Evolutionary conservation across 805 yeast species (phyloP).

Genomic region (Dipodascus albidus): DNA sequence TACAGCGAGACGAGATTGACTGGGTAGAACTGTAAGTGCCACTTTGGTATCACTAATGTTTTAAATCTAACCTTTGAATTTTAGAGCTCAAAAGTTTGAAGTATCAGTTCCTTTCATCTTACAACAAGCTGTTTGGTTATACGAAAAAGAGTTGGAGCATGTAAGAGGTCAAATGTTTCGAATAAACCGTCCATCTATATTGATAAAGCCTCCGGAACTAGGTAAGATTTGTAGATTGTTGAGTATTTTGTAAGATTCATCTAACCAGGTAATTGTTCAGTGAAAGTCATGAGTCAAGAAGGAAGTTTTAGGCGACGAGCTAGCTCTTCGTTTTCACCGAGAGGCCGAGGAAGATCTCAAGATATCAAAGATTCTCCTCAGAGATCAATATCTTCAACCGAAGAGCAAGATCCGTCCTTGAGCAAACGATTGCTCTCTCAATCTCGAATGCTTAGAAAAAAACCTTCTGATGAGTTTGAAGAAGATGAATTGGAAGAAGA

Average conservation of each 20-base stretch:
- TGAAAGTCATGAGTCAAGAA: not conserved
- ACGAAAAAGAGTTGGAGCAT: conserved; percentile 28
- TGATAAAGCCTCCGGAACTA: not conserved
- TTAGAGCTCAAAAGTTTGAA: conserved; percentile 25
- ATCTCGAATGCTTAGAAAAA: conserved; percentile 2
- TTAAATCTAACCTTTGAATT: conserved; percentile 15
- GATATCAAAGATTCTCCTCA: not conserved
- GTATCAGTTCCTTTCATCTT: conserved; percentile 27
- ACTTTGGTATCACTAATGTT: no score
- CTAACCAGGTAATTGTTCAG: not conserved
- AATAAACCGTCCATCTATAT: conserved; percentile 3
- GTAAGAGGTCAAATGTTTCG: conserved; percentile 24
- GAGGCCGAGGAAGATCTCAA: not conserved
- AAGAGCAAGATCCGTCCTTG: not conserved
- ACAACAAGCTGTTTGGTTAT: conserved; percentile 33
- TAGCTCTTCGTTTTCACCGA: not conserved
- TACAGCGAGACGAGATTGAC: conserved; percentile 22
- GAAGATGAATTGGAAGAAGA: conserved; percentile 7
- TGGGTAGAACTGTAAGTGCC: conserved; percentile 19
- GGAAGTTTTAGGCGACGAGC: not conserved
- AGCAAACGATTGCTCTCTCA: conserved; percentile 6
- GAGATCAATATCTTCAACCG: not conserved
- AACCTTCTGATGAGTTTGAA: conserved; percentile 1
- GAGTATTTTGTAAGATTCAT: not conserved
- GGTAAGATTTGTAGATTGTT: not conserved